Evolutionary conservation across 2,329 filamentous ascomycete genomes (phyloP), one percentile per base, ranked within the genome.

Genomic region (Colletotrichum euphorbiae): DNA sequence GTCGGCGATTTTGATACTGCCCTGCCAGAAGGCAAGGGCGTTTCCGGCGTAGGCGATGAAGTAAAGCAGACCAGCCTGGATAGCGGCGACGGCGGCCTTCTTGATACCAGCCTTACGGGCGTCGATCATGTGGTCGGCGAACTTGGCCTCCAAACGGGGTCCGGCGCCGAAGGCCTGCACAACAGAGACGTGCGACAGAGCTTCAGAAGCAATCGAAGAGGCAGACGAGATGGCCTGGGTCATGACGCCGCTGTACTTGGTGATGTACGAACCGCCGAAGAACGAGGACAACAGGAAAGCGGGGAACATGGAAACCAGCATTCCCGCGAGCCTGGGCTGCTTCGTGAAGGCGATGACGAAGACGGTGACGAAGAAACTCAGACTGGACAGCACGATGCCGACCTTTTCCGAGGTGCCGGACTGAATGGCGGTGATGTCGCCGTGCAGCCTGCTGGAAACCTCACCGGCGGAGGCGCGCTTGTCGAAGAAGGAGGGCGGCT

Each of bases 351-450:
- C 89, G 15, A 92, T 86, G 4, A 89, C 81, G 69, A 90, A 92
- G 3, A 89, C 87, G 0, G 90, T 88, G 60, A 91, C 74, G 73
- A 92, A 92, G 76, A 91, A 92, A 2, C 88, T 87, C 9, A 87
- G 76, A 57, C 85, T 89, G 24, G 85, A 83, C 4, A 92, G 81
- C 71, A 86, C 85, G 38, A 91, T 86, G 58, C 90, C 90, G 15
- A 91, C 89, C 75, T 93, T 93, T 76, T 92, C 90, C 1, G 87
- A 89, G 0, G 90, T 91, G 13, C 90, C 90, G 0, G 85, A 84
- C 73, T 90, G 90, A 58, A 93, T 87, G 1, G 87, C 85, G 67
- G 89, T 85, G 38, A 92, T 89, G 72, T 92, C 90, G 61, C 83
- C 83, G 73, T 89, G 89, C 48, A 93, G 83, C 17, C 90, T 83